Percentiles rank a stretch among this genome's conserved stretches.
Evolutionary conservation across 495 filamentous ascomycete genomes (phyloP).

Genomic region (Penicillium goetzii): DNA sequence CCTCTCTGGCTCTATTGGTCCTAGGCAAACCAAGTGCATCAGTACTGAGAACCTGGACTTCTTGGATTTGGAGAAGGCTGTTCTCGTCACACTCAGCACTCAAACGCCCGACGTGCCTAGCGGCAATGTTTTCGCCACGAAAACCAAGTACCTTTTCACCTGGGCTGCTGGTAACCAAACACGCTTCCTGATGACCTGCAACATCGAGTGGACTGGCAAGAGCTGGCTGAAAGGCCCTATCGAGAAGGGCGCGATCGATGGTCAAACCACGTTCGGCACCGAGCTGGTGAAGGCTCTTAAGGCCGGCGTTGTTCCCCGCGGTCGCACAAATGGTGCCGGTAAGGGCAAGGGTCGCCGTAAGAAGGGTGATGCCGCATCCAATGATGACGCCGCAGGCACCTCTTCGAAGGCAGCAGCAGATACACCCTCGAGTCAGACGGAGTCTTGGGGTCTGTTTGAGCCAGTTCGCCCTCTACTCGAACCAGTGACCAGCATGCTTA

Average conservation of each 20-base stretch:
- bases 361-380: slow-evolving; percentile 52
- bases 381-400: slow-evolving; percentile 40
- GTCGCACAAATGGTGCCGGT: slow-evolving; percentile 45
- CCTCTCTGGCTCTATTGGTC: slow-evolving; percentile 79
- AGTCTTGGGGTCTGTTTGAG: slow-evolving; percentile 81
- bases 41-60: slow-evolving; percentile 80
- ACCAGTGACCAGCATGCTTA: slow-evolving; percentile 70
- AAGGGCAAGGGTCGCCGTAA: slow-evolving; percentile 55
- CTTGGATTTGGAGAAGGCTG: slow-evolving; percentile 84
- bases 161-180: slow-evolving; percentile 89
- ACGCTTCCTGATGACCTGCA: slow-evolving; percentile 79
- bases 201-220: slow-evolving; percentile 95
- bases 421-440: slow-evolving; percentile 42
- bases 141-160: slow-evolving; percentile 91
- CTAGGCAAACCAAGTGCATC: slow-evolving; percentile 94
- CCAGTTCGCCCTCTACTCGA: slow-evolving; percentile 70
- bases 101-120: slow-evolving; percentile 95
- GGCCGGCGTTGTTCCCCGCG: slow-evolving; percentile 67
- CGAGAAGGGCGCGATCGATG: slow-evolving; percentile 92
- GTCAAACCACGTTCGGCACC: slow-evolving; percentile 78
- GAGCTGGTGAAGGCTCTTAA: slow-evolving; percentile 76
- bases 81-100: slow-evolving; percentile 76
- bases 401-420: slow-evolving; percentile 50
- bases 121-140: slow-evolving; percentile 86
- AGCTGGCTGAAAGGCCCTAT: slow-evolving; percentile 98